phyloP scores from a whole-genome alignment of 2,329 filamentous ascomycete species.

The Polychaeton citri region DNA sequence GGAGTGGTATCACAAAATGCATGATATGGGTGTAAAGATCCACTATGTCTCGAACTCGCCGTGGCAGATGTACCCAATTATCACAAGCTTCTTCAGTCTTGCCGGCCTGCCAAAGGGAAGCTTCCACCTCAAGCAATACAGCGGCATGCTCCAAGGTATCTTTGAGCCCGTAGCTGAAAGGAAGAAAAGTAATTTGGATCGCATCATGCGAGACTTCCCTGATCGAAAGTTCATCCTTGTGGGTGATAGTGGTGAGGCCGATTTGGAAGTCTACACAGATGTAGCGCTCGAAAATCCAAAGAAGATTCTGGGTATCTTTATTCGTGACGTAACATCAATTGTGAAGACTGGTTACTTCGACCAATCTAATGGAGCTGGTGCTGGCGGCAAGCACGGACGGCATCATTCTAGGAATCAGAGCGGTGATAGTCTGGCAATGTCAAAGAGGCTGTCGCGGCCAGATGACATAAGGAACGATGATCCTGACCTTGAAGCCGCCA shows the following conservation, averaged over 20 bases:
- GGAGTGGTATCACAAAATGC: constrained; percentile 75
- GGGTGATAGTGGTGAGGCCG: constrained; percentile 91
- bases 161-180: constrained; percentile 94
- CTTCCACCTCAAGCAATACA: constrained; percentile 91
- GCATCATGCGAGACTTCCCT: constrained; percentile 79
- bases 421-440: constrained; percentile 16
- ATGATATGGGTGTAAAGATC: constrained; percentile 68
- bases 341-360: constrained; percentile 63
- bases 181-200: constrained; percentile 78
- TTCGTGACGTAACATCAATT: constrained; percentile 83
- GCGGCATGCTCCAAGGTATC: constrained; percentile 92
- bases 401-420: constrained; percentile 18
- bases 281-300: constrained; percentile 74
- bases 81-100: constrained; percentile 71
- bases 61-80: constrained; percentile 88
- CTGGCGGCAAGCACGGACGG: constrained; percentile 8
- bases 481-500: constrained; percentile 33
- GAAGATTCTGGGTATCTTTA: constrained; percentile 76
- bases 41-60: constrained; percentile 99
- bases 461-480: constrained; percentile 30
- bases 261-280: constrained; percentile 93
- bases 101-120: constrained; percentile 76
- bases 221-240: constrained; percentile 79
- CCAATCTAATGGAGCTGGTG: constrained; percentile 29
- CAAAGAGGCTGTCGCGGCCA: constrained; percentile 19